phyloP scores from a whole-genome alignment of 169 alveolate genomes.

The Plasmodium inui region DNA sequence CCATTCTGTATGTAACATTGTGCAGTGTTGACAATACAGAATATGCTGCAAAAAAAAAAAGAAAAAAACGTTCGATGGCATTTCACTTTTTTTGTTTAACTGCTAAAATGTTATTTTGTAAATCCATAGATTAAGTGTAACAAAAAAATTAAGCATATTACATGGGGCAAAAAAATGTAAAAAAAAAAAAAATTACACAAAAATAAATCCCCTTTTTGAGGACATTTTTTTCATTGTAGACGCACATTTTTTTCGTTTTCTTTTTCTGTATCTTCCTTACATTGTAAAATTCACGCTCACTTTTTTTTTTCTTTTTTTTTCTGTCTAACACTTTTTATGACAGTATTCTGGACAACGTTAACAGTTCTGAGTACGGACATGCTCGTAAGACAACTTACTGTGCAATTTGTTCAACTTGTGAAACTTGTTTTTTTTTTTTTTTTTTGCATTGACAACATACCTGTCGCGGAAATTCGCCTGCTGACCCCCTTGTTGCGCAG shows the following conservation, averaged over 20 bases:
- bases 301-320: background rate
- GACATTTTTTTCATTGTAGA: constrained; percentile 14
- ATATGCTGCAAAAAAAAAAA: background rate
- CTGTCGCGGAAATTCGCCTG: background rate
- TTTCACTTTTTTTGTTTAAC: background rate
- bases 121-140: background rate
- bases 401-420: background rate
- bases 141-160: background rate
- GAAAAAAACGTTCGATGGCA: background rate
- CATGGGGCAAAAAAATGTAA: background rate
- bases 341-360: background rate
- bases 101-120: constrained; percentile 2
- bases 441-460: background rate
- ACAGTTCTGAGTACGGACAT: background rate
- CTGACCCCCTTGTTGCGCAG: background rate
- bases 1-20: background rate
- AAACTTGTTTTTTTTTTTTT: background rate
- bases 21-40: background rate
- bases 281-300: background rate
- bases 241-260: background rate
- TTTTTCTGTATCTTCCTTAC: background rate
- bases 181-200: constrained; percentile 10
- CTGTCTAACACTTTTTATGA: background rate
- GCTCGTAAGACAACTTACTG: constrained; percentile 7
- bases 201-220: background rate